Evolutionary conservation across 306 rosid species (phyloP), one percentile per base, ranked within the genome.

Genomic region (Parietaria judaica): DNA sequence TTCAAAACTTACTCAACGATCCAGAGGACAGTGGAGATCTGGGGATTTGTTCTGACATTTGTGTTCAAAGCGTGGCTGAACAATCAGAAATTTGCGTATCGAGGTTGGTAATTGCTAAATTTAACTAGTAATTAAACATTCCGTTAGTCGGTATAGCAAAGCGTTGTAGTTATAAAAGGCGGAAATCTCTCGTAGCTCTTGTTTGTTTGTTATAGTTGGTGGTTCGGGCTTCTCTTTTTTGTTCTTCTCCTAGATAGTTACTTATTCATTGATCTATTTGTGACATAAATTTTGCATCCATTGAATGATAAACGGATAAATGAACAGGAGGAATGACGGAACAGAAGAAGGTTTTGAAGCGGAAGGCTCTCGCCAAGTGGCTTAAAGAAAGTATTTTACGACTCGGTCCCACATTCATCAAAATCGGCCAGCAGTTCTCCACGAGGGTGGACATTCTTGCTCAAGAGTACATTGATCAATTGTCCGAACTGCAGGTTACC

Each of bases 341-440:
- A 74, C 88, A 60, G 75, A 88, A 86, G 86, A 80, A 84, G 77
- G 69, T 76, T 35, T 54, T 79, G 57, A 86, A 81, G 78, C 86
- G 87, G 52, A 92, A 81, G 88, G 67, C 71, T 74, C 88, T 88
- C 66, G 99, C 99, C 67, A 88, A 86, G 72, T 92, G 99, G 99
- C 83, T 92, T 70, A 92, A 92, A 73, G 99, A 92, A 78, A 92
- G 77, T 60, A 92, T 92, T 76, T 80, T 92, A 74, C 84, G 99
- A 75, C 72, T 92, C 74, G 99, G 99, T 79, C 99, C 96, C 9
- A 92, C 99, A 15, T 92, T 92, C 78, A 92, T 92, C 80, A 92
- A 92, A 84, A 83, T 92, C 67, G 99, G 99, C 53, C 99, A 92
- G 83, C 99, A 92, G 65, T 92, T 92, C 82, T 92, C 99, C 70